Percentiles rank a stretch among this genome's conserved stretches.
phyloP scores from a whole-genome alignment of 2,329 filamentous ascomycete genomes.

The Aspergillus alliaceus region DNA sequence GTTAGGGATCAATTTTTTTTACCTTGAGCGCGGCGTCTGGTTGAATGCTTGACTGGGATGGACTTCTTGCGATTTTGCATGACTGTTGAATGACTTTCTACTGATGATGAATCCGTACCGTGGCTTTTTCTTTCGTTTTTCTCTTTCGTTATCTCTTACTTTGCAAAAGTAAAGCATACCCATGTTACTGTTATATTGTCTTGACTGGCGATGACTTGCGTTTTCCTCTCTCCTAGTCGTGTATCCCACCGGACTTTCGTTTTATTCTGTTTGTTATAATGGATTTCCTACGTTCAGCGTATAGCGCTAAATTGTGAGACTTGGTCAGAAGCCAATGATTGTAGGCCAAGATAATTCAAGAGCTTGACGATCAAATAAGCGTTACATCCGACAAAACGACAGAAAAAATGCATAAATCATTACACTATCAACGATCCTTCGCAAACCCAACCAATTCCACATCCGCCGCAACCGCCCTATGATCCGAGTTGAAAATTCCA shows the following conservation, averaged over 20 bases:
- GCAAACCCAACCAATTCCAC: background rate
- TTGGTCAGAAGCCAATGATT: background rate
- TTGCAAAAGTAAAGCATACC: background rate
- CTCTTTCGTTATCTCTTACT: background rate
- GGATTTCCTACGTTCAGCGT: background rate
- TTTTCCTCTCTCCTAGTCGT: background rate
- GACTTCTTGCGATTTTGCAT: background rate
- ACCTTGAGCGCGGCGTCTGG: slow-evolving; percentile 12
- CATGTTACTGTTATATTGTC: background rate
- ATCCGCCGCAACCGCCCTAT: background rate
- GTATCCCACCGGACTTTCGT: background rate
- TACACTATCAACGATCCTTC: background rate
- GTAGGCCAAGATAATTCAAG: background rate
- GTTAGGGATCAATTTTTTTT: slow-evolving; percentile 1
- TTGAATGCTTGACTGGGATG: background rate
- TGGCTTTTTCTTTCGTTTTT: background rate
- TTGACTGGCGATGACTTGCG: background rate
- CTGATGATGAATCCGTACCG: background rate
- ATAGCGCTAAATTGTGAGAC: background rate
- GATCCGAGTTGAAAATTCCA: background rate
- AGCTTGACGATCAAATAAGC: no score
- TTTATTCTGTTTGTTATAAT: background rate
- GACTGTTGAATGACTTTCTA: background rate
- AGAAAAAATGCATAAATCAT: background rate
- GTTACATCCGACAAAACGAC: background rate